Conservation (phyloP, 176 grass and related monocot genomes). For the Stipa capillata region DNA sequence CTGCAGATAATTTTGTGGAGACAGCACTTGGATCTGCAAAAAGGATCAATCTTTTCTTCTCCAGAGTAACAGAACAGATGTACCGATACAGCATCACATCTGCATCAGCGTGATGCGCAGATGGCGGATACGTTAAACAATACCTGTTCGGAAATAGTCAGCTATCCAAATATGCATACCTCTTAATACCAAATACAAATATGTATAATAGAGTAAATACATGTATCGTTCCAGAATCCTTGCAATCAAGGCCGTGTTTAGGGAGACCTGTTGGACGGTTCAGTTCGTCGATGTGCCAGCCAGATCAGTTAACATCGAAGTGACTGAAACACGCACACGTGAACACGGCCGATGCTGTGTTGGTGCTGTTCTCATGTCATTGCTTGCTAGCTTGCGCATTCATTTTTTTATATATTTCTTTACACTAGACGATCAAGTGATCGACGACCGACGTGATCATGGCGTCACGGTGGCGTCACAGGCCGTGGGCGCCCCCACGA, state of each 20-base stretch:
- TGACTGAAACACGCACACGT: conserved; percentile 21
- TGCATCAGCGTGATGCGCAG: conserved; percentile 37
- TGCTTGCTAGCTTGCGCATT: not conserved
- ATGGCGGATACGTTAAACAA: not conserved
- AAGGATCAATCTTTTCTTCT: not conserved
- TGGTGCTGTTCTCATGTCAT: not conserved
- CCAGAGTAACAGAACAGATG: not conserved
- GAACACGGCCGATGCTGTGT: not conserved
- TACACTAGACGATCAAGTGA: not conserved
- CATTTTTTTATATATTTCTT: not conserved
- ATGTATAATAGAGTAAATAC: no score
- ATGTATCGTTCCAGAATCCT: not conserved
- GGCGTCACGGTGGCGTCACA: conserved; percentile 20
- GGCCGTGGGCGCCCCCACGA: not conserved
- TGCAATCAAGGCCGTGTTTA: not conserved
- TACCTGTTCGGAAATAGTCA: not conserved
- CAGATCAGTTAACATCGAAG: not conserved
- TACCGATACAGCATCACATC: conserved; percentile 1
- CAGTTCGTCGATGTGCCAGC: not conserved
- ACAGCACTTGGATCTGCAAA: conserved; percentile 2
- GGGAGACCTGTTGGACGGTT: not conserved
- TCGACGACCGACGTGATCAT: not conserved
- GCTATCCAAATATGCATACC: not conserved
- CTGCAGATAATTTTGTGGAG: conserved; percentile 26
- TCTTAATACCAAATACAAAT: no score